Evolutionary conservation across 176 grass and related monocot genomes (phyloP), one percentile per base, ranked within the genome.

Genomic region (Aechmea fasciata): DNA sequence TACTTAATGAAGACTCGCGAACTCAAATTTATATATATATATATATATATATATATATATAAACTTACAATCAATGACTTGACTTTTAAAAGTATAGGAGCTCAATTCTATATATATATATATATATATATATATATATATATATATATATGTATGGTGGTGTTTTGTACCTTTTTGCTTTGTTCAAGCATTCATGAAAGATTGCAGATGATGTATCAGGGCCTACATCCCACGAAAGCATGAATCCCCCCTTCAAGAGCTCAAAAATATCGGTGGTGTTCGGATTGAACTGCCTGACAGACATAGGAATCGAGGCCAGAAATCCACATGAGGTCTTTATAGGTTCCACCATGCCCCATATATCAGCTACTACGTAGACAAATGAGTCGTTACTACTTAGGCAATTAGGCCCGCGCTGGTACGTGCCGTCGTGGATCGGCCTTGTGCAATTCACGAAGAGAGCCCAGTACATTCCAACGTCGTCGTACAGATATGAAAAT

Each of bases 291-390:
- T 2, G 25, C 1, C 25, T 1, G 25, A 26, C 25, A 26, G 25
- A 26, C 25, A n/a, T 15, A 29, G 65, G 68, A 75, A 14, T 11
- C 64, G 49, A 69, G 1, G 79, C 82, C 11, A 89, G 6, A 17
- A 55, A 82, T 10, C 70, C 61, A 3, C 82, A 89, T 0, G 79
- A 85, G n/a, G 82, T 55, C 25, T 73, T 12, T 0, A 89, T 23
- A 13, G 2, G 1, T 0, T 0, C 0, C 48, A 70, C 13, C 4
- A 0, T 0, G 22, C 22, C 14, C 9, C 1, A 12, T 29, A 18
- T 3, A 0, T 0, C 0, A 20, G 3, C 13, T 0, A 26, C 0
- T 14, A 82, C 41, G 2, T 82, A 85, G 9, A 89, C 76, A 41
- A 85, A 89, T 13, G 67, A 74, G 17, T 64, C 1, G 0, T 10